Percentiles rank a stretch among this genome's conserved stretches.
Conservation (phyloP, 176 grass and related monocot species). For the Triticum aestivum region IWGSC_CS_RefSeq_v2.1 NC_057801.1:50390800-50391299, state of each 20-base stretch:
- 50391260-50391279: neutral
- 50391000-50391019: constrained; percentile 51
- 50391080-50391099: constrained; percentile 26
- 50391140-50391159: constrained; percentile 40
- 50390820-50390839: constrained; percentile 62
- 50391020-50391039: constrained; percentile 56
- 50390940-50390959: constrained; percentile 23
- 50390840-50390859: neutral
- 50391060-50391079: constrained; percentile 49
- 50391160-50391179: constrained; percentile 68
- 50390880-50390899: too few species aligned
- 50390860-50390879: too few species aligned
- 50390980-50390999: constrained; percentile 39
- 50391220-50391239: too few species aligned
- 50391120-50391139: constrained; percentile 39
- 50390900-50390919: too few species aligned
- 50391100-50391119: constrained; percentile 42
- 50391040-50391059: constrained; percentile 65
- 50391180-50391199: constrained; percentile 58
- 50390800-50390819: constrained; percentile 73
- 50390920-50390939: neutral
- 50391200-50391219: too few species aligned
- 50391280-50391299: too few species aligned
- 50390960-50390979: constrained; percentile 32
- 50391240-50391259: too few species aligned